Evolutionary conservation across 2,329 filamentous ascomycete genomes (phyloP), one percentile per base, ranked within the genome.

Genomic region (Trichoderma sp.): DNA sequence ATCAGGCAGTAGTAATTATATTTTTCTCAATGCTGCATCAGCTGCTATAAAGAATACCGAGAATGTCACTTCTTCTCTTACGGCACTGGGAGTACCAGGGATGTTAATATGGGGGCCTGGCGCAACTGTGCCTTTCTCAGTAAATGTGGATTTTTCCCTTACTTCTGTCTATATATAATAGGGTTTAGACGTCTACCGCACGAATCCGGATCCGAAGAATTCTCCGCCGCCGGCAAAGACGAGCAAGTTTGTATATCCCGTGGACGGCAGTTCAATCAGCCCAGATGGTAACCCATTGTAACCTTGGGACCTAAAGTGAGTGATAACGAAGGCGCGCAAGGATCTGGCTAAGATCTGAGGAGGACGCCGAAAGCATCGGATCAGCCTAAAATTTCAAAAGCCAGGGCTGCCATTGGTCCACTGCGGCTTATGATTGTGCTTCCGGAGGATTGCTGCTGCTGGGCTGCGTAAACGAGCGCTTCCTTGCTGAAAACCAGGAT

Each of bases 341-440:
- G 65, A 19, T 60, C 19, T 19, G 11, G 49, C 29, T 24, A 31
- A 53, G 56, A 61, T 68, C 56, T 68, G 31, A 47, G 31, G 43
- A 61, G 43, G 57, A 33, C 57, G 47, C 65, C 43, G 56, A 53
- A 24, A 14, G 59, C 40, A 47, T 29, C 13, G 58, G 37, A 43
- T n/a, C 24, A 47, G n/a, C 47, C 47, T 40, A 24, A 24, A 7
- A 53, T 31, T 49, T 29, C 53, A 16, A 24, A 57, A 35, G n/a
- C 37, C 16, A 19, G 27, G 31, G 24, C 21, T 56, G 19, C 19
- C n/a, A 27, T 29, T 21, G 53, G 40, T 40, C 31, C 31, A 37
- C 16, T 35, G 8, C 29, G 19, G 14, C 29, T 31, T 49, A 62
- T 43, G 21, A 8, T n/a, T 1, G 47, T 49, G n/a, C 33, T 43